These are phyloP conservation scores for Coleophoma cylindrospora DNA, from an alignment of 2,329 filamentous ascomycete species.

Conservation along the genomic window DNA sequence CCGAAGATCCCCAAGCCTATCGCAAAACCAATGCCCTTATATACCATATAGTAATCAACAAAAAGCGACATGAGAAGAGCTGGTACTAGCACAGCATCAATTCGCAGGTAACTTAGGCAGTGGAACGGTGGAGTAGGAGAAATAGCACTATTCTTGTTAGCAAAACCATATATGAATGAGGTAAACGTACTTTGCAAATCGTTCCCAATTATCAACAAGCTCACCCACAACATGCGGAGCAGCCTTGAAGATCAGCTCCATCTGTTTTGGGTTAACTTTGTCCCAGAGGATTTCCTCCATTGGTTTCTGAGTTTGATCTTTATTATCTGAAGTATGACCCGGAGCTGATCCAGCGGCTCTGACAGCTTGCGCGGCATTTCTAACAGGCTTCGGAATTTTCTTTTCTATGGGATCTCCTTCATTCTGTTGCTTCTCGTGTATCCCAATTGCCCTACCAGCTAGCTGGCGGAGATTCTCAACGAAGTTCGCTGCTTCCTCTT, in stretches of 20 bases:
- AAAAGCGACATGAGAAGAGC: constrained; percentile 43
- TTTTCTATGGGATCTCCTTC: constrained; percentile 13
- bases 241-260: not conserved
- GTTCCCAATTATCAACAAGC: constrained; percentile 45
- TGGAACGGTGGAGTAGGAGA: constrained; percentile 32
- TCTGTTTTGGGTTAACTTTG: constrained; percentile 11
- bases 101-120: constrained; percentile 28
- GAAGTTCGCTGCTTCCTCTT: constrained; percentile 16
- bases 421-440: constrained; percentile 10
- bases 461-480: constrained; percentile 9
- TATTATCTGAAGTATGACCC: constrained; percentile 6
- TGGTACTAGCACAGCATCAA: constrained; percentile 45
- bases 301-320: constrained; percentile 15
- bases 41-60: constrained; percentile 47
- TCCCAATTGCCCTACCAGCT: constrained; percentile 9
- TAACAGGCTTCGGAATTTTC: constrained; percentile 9
- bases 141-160: constrained; percentile 1
- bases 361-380: constrained; percentile 7
- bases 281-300: constrained; percentile 13
- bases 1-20: constrained; percentile 71
- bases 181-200: constrained; percentile 36
- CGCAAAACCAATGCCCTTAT: constrained; percentile 59
- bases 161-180: not conserved
- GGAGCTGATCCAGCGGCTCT: constrained; percentile 5
- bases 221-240: constrained; percentile 36